A percentile compares a stretch with the other conserved stretches of the same genome.
Evolutionary conservation across 768 basidiomycete genomes (phyloP).

Genomic region (Antrodiella citrinella): DNA sequence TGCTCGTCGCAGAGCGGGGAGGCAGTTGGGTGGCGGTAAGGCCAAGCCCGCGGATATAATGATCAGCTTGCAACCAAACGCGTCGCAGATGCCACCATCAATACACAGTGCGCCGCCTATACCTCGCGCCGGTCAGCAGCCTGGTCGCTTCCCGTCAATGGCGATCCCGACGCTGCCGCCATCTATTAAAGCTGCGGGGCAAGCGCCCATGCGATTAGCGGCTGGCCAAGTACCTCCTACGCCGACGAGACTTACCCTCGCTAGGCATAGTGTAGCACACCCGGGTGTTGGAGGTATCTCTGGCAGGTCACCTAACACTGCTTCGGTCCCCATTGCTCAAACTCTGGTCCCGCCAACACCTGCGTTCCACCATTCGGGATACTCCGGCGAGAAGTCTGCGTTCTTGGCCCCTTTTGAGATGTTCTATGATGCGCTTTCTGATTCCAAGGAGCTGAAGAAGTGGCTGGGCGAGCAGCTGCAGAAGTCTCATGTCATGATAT

Average conservation of each 20-base stretch:
- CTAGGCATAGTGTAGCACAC: conserved; percentile 24
- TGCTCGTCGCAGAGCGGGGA: conserved; percentile 63
- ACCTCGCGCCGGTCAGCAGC: conserved; percentile 32
- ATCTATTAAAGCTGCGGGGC: conserved; percentile 32
- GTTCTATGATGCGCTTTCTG: conserved; percentile 81
- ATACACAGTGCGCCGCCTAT: conserved; percentile 72
- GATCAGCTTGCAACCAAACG: conserved; percentile 59
- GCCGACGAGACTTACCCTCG: conserved; percentile 52
- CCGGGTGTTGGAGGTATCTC: conserved; percentile 19
- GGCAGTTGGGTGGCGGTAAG: conserved; percentile 47
- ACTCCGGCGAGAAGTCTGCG: conserved; percentile 58
- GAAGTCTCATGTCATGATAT: conserved; percentile 48
- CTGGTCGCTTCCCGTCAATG: conserved; percentile 46
- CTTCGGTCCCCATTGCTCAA: conserved; percentile 61
- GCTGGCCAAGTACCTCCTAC: conserved; percentile 64
- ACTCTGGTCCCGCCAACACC: conserved; percentile 64
- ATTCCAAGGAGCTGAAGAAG: conserved; percentile 67
- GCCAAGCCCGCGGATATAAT: conserved; percentile 73
- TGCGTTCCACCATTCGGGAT: conserved; percentile 50
- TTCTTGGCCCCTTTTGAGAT: conserved; percentile 78
- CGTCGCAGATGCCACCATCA: conserved; percentile 46
- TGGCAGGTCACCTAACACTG: conserved; percentile 44
- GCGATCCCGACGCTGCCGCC: conserved; percentile 58
- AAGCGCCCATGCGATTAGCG: conserved; percentile 40
- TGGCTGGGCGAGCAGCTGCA: conserved; percentile 73